Base-by-base conservation (phyloP, 2,329 filamentous ascomycete species). In the Dothistroma septosporum region DNA sequence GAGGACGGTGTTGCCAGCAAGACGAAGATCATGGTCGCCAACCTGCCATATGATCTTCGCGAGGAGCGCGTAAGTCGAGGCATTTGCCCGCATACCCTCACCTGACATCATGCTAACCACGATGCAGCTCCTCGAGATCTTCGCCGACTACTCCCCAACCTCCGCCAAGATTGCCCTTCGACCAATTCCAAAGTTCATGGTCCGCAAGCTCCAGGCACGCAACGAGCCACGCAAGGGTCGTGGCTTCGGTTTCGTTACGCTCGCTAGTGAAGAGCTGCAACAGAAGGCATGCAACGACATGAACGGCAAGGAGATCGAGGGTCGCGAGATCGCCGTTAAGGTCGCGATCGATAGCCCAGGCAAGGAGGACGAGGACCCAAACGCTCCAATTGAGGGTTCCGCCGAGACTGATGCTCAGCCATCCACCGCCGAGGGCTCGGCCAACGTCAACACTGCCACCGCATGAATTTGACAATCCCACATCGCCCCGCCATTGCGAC, bases 21-120 rank as follows among this genome's bases (percentile, higher is more conserved):
- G 88, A 97, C 90, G 79, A 99, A 99, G 89, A 91, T 99, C 80
- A 99, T 99, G 94, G 94, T 99, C 74, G 94, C 94, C 75, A 99
- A 99, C 84, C 87, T 99, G 66, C 94, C 94, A 57, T 99, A 99
- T 76, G 93, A 99, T 81, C 85, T 97, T 78, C 93, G 89, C 72
- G 94, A 99, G 83, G 92, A 97, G 74, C 95, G 93, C 87, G 93
- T 96, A 80, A 69, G 83, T 75, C 47, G 9, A 52, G 16, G 5
- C 48, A 31, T 50, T 66, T 7, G 11, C 2, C 48, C 16, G n/a
- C 57, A 5, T 44, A 44, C 50, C 37, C 35, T 19, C 5, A 31
- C 16, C 28, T 33, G 31, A 16, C 12, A 28, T 19, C 47, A 21
- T 55, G 59, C 74, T 77, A 69, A 76, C 64, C 48, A 9, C 21